These are phyloP conservation scores for Metschnikowia corniflorae DNA, from an alignment of 805 yeast genomes.

Conservation along the genomic window DNA sequence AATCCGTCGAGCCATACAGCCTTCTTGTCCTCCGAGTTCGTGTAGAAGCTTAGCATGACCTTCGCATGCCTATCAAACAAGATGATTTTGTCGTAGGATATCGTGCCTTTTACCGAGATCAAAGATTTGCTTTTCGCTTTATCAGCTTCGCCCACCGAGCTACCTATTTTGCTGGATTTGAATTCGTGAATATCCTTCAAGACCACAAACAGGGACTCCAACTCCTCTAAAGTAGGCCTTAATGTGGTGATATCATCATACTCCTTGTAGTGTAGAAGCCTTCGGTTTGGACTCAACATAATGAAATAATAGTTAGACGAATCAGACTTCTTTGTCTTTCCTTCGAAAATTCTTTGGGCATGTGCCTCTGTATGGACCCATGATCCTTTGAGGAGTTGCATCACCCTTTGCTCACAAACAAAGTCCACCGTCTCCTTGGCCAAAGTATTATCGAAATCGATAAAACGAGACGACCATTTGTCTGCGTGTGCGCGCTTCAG, in stretches of 20 bases:
- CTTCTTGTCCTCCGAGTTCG: slow-evolving; percentile 66
- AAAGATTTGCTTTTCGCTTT: slow-evolving; percentile 42
- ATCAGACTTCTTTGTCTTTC: slow-evolving; percentile 17
- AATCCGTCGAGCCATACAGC: slow-evolving; percentile 80
- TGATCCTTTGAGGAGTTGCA: slow-evolving; percentile 69
- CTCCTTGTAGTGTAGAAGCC: slow-evolving; percentile 57
- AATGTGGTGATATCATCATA: slow-evolving; percentile 44
- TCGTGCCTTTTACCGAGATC: slow-evolving; percentile 54
- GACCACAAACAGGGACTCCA: slow-evolving; percentile 51
- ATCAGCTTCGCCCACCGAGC: slow-evolving; percentile 40
- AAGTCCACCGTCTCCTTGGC: slow-evolving; percentile 60
- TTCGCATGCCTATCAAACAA: slow-evolving; percentile 43
- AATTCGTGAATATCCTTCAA: slow-evolving; percentile 50
- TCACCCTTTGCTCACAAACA: slow-evolving; percentile 70
- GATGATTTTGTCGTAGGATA: slow-evolving; percentile 54
- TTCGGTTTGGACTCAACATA: slow-evolving; percentile 64
- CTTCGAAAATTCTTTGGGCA: slow-evolving; percentile 28
- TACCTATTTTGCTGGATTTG: slow-evolving; percentile 47
- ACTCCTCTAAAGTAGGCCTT: slow-evolving; percentile 56
- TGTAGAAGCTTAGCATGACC: slow-evolving; percentile 54
- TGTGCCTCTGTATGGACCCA: slow-evolving; percentile 73
- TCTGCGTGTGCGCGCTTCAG: slow-evolving; percentile 34
- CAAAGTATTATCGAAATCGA: slow-evolving; percentile 48
- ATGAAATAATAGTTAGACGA: slow-evolving; percentile 48
- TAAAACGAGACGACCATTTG: slow-evolving; percentile 46